A percentile compares a stretch with the other conserved stretches of the same genome.
Evolutionary conservation across 495 filamentous ascomycete genomes (phyloP).

Genomic region (Cercophora samala): DNA sequence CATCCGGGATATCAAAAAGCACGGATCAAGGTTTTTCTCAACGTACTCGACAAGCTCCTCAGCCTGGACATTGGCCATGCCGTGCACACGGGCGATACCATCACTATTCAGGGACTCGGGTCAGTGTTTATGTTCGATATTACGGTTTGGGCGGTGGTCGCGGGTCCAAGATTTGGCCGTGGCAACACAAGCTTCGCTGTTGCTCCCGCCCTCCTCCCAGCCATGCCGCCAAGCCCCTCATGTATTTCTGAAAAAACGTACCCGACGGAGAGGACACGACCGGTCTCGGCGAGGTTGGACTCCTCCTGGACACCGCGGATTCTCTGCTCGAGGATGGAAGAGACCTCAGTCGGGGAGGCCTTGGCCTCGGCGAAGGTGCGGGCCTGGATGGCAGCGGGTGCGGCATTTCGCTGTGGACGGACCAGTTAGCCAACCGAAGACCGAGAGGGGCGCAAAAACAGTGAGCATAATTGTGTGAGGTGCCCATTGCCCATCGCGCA

Average conservation of each 20-base stretch:
- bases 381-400: conserved; percentile 73
- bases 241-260: conserved; percentile 54
- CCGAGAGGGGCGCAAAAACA: conserved; percentile 33
- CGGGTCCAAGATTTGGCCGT: not conserved
- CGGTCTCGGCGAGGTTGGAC: conserved; percentile 93
- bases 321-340: conserved; percentile 97
- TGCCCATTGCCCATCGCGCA: conserved; percentile 35
- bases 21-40: conserved; percentile 14
- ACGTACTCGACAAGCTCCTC: conserved; percentile 99
- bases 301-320: conserved; percentile 98
- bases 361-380: conserved; percentile 95
- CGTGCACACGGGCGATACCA: conserved; percentile 99
- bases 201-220: not conserved
- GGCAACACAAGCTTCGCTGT: not conserved
- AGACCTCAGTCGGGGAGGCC: conserved; percentile 94
- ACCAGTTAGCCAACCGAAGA: conserved; percentile 52
- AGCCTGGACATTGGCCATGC: conserved; percentile 99
- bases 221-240: conserved; percentile 23
- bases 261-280: conserved; percentile 98
- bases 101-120: conserved; percentile 60
- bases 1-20: conserved; percentile 3
- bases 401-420: conserved; percentile 71
- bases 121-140: conserved; percentile 37
- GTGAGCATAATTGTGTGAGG: conserved; percentile 35
- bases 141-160: not conserved